phyloP scores from a whole-genome alignment of 371 early-diverging fungal genomes.

The Lichtheimia ornata region DNA sequence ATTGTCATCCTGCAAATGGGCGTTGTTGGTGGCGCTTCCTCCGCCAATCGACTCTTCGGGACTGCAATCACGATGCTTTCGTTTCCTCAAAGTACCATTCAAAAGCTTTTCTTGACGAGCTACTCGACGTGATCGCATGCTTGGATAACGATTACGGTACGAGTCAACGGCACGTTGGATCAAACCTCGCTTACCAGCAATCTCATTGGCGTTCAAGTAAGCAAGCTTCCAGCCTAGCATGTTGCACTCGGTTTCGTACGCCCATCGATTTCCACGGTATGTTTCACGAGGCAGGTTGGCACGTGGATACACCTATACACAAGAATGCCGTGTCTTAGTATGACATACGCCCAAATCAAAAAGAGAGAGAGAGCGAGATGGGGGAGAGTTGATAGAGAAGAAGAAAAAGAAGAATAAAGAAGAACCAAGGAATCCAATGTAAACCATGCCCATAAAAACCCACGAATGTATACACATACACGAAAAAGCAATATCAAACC shows the following conservation, averaged over 20 bases:
- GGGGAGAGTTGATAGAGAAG: too few relatives aligned
- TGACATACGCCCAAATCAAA: neutral
- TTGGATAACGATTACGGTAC: constrained; percentile 86
- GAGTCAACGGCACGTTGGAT: constrained; percentile 96
- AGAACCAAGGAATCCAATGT: too few relatives aligned
- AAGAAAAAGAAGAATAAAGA: too few relatives aligned
- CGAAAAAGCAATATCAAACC: constrained; percentile 5
- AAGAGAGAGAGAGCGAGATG: neutral
- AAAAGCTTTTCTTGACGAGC: constrained; percentile 79
- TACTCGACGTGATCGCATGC: constrained; percentile 79
- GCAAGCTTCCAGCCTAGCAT: constrained; percentile 85
- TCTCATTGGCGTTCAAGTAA: constrained; percentile 79
- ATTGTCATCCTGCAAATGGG: neutral
- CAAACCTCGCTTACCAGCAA: constrained; percentile 88
- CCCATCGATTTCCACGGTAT: constrained; percentile 88
- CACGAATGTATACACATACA: neutral
- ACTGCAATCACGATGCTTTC: constrained; percentile 35
- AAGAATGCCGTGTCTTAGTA: neutral
- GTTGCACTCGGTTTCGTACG: constrained; percentile 90
- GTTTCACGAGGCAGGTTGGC: constrained; percentile 44
- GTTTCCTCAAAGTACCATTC: constrained; percentile 52
- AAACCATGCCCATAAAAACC: too few relatives aligned
- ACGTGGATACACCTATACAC: constrained; percentile 44
- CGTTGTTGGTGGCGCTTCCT: neutral
- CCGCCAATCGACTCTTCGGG: neutral